A percentile compares a stretch with the other conserved stretches of the same genome.
Conservation (phyloP, 371 early-diverging fungal species). For the Lichtheimia hyalospora region DNA sequence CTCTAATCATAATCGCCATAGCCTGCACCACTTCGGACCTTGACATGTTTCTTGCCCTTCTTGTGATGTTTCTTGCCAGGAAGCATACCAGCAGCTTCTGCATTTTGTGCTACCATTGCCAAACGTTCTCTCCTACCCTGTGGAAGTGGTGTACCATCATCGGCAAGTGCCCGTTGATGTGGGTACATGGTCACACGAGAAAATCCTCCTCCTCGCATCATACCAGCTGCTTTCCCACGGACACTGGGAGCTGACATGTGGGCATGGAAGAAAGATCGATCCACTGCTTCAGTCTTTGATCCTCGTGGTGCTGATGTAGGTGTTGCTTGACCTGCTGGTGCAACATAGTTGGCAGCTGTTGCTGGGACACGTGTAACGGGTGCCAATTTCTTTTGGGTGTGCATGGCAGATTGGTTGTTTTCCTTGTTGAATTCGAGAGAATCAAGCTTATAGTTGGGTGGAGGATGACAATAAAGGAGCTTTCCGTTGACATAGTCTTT, state of each 20-base stretch:
- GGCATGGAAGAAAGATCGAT: slow-evolving; percentile 64
- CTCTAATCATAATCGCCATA: slow-evolving; percentile 16
- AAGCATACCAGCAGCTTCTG: slow-evolving; percentile 24
- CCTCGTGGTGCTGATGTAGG: slow-evolving; percentile 31
- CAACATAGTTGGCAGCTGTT: slow-evolving; percentile 54
- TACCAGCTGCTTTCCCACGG: slow-evolving; percentile 47
- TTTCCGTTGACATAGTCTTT: slow-evolving; percentile 97
- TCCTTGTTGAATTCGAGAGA: slow-evolving; percentile 72
- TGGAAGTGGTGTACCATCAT: slow-evolving; percentile 48
- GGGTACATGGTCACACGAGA: slow-evolving; percentile 63
- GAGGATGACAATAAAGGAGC: slow-evolving; percentile 85
- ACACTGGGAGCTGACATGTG: slow-evolving; percentile 50
- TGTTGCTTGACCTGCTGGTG: slow-evolving; percentile 44
- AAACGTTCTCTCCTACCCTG: slow-evolving; percentile 44
- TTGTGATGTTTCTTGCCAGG: slow-evolving; percentile 70
- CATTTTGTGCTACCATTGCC: slow-evolving; percentile 45
- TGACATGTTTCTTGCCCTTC: slow-evolving; percentile 81
- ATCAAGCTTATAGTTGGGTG: slow-evolving; percentile 57
- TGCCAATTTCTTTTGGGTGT: slow-evolving; percentile 49
- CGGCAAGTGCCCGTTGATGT: slow-evolving; percentile 52
- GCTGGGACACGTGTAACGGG: slow-evolving; percentile 56
- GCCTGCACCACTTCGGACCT: slow-evolving; percentile 69
- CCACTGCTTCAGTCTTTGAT: slow-evolving; percentile 60
- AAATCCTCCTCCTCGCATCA: slow-evolving; percentile 37
- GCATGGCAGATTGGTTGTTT: slow-evolving; percentile 65